Evolutionary conservation across 495 filamentous ascomycete species (phyloP).

Genomic region (Neurospora sp.): DNA sequence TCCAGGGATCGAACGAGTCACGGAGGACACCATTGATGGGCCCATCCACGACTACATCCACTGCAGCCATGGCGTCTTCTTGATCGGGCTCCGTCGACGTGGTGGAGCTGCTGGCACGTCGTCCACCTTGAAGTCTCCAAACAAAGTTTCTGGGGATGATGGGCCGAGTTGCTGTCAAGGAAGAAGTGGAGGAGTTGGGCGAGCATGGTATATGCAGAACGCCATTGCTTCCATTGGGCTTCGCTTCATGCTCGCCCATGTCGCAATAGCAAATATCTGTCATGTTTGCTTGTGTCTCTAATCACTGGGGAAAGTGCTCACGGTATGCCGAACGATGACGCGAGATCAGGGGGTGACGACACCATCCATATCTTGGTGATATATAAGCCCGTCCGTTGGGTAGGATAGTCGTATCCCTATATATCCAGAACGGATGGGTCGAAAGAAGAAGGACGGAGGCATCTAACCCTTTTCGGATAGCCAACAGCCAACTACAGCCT

Average conservation of each 20-base stretch:
- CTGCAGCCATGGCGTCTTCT: slow-evolving; percentile 13
- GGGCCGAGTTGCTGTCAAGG: not conserved
- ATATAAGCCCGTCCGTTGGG: not conserved
- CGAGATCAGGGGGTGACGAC: slow-evolving; percentile 20
- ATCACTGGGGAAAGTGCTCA: not conserved
- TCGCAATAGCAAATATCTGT: not conserved
- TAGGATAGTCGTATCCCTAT: slow-evolving; percentile 8
- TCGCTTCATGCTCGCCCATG: not conserved
- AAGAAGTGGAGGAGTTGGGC: slow-evolving; percentile 7
- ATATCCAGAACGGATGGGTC: slow-evolving; percentile 23
- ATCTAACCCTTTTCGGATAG: slow-evolving; percentile 22
- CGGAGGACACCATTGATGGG: slow-evolving; percentile 7
- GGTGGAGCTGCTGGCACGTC: slow-evolving; percentile 8
- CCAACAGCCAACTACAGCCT: not conserved
- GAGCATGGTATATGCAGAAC: not conserved
- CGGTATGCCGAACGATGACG: slow-evolving; percentile 16
- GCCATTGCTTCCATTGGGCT: not conserved
- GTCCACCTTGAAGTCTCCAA: slow-evolving; percentile 19
- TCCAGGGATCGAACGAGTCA: slow-evolving; percentile 22
- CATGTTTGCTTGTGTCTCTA: not conserved
- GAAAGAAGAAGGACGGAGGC: slow-evolving; percentile 26
- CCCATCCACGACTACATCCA: slow-evolving; percentile 10
- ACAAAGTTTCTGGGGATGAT: slow-evolving; percentile 12
- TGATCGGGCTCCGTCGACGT: not conserved
- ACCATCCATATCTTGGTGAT: slow-evolving; percentile 12